Base-by-base conservation (phyloP, 1,284 basidiomycete species). In the Irpex lacteus region DNA sequence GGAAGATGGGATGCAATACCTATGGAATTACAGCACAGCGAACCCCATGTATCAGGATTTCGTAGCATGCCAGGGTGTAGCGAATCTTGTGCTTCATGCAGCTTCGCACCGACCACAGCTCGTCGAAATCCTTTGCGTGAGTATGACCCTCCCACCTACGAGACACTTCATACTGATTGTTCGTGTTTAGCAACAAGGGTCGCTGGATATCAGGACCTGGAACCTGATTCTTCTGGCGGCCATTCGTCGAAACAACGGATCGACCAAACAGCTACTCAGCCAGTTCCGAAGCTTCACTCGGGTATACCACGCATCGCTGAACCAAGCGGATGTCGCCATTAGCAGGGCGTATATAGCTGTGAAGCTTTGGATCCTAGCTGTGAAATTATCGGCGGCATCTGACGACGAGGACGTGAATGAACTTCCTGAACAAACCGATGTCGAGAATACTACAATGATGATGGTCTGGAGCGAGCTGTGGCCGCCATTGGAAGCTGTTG, bases 401-500 rank as follows among this genome's bases (percentile, higher is more conserved):
- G 36, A 60, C 13, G 40, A 63, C 7, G 50, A 21, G 50, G 18
- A 52, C 18, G 15, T 6, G 13, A 52, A 13, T 18, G 18, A n/a
- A 52, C 11, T 18, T 52, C 13, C 7, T 52, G 50, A 52, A n/a
- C 7, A n/a, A 11, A 40, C 26, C 61, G 65, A 34, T 59, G 59
- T 38, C 54, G 63, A 11, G 55, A 61, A 13, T 11, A 53, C 54
- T 15, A 36, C 55, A 5, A 44, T 37, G n/a, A 55, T 7, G 4
- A 76, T 74, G 60, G 79, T 90, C 8, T 92, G 90, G 90, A 89
- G 89, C 69, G 87, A 89, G 67, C 72, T 92, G 11, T 92, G 89
- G 89, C 84, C 88, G 1, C 81, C 86, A 0, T 90, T 89, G 64
- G 85, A 88, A 68, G 73, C 74, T 26, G 75, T 90, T 13, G 73